phyloP scores from a whole-genome alignment of 2,329 filamentous ascomycete genomes.

The Neopestalotiopsis rosae region DNA sequence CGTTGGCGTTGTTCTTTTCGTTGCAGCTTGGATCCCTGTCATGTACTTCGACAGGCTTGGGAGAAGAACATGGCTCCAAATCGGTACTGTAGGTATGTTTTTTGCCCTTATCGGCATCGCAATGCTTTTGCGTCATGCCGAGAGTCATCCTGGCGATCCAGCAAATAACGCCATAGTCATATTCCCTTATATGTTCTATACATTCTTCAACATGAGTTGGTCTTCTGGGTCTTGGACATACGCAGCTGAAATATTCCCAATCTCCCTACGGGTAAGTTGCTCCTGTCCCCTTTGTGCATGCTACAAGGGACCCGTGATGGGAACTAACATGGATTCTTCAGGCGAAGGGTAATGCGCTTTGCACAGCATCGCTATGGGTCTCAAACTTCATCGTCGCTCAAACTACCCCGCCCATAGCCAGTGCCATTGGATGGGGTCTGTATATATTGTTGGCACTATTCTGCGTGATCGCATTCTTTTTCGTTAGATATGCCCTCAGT shows the following conservation, averaged over 20 bases:
- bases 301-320: neutral
- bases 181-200: conserved; percentile 37
- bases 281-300: neutral
- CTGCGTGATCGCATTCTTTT: conserved; percentile 32
- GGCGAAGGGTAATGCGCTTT: conserved; percentile 36
- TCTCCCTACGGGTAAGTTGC: conserved; percentile 31
- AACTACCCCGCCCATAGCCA: conserved; percentile 29
- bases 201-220: conserved; percentile 38
- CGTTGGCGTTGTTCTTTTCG: conserved; percentile 34
- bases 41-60: conserved; percentile 37
- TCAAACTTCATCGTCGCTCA: conserved; percentile 32
- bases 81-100: conserved; percentile 36
- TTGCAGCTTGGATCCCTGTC: conserved; percentile 37
- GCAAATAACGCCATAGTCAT: conserved; percentile 34
- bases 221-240: conserved; percentile 37
- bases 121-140: conserved; percentile 33
- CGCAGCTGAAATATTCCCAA: conserved; percentile 38
- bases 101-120: conserved; percentile 33
- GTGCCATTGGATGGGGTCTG: conserved; percentile 31
- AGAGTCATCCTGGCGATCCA: conserved; percentile 29
- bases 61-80: conserved; percentile 36
- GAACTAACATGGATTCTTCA: conserved; percentile 16
- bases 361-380: conserved; percentile 34
- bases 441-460: conserved; percentile 33
- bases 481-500: conserved; percentile 32